Base-by-base conservation (phyloP, 2,329 filamentous ascomycete genomes). In the Phialocephala sp. region DNA sequence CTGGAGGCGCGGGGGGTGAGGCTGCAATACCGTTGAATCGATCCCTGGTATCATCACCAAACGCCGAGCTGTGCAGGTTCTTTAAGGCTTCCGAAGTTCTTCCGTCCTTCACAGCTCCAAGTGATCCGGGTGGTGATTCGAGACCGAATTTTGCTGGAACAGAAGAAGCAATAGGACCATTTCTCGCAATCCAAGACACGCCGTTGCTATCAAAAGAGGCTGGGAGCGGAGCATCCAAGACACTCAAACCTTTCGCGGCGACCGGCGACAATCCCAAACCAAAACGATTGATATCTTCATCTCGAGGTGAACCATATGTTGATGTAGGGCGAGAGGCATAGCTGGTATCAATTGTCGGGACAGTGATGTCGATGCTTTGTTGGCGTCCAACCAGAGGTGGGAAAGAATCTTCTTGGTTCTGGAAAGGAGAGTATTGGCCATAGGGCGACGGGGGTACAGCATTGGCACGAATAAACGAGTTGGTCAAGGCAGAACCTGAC, bases 141-240 rank as follows among this genome's bases (percentile, higher is more conserved):
- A 97, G 82, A 15, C 92, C 92, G 73, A 98, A 97, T 73, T 94
- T 92, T 60, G 93, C 92, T 11, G 95, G 95, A 12, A 98, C 91
- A 0, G 94, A 98, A 0, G 94, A 92, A 8, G 94, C 94, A 78
- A 96, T 93, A 0, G 94, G 93, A 0, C 92, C 95, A 76, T 94
- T 93, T 66, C 93, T 88, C 20, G 94, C 94, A 68, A 93, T 93
- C 77, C 94, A 92, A 12, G 94, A 97, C 61, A 97, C 92, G 59
- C 94, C 94, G 75, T 97, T 95, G 73, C 93, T 97, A 79, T 98
- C 95, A 77, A 98, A 97, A 0, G 94, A 98, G 9, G 94, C 92
- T 1, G 95, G 95, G 9, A 98, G 85, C 18, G 93, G 93, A 2
- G 93, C 95, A 80, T 98, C 94, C 68, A 97, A 85, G 15, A 96